phyloP scores from a whole-genome alignment of 352 stramenopile genomes.

The Globisporangium solare region DNA sequence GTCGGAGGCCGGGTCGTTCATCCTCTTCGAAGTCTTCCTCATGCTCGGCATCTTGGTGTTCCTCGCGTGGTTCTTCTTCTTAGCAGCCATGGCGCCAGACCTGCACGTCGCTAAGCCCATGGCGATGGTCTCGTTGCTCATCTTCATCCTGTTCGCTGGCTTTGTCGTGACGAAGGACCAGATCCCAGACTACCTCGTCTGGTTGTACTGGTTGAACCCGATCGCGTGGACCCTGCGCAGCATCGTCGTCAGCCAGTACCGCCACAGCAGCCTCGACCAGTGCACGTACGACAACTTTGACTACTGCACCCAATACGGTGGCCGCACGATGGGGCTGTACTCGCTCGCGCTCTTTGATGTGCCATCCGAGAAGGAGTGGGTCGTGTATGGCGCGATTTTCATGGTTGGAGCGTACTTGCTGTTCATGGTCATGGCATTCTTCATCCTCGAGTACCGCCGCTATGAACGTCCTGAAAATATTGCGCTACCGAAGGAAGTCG shows the following conservation, averaged over 20 bases:
- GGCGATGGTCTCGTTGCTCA: constrained; percentile 43
- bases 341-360: constrained; percentile 49
- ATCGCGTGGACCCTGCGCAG: constrained; percentile 47
- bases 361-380: constrained; percentile 35
- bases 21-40: constrained; percentile 72
- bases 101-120: constrained; percentile 54
- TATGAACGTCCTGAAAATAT: constrained; percentile 57
- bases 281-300: constrained; percentile 33
- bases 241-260: constrained; percentile 46
- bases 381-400: constrained; percentile 38
- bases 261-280: constrained; percentile 25
- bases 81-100: constrained; percentile 33
- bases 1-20: constrained; percentile 34
- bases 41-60: constrained; percentile 58
- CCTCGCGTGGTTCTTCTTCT: constrained; percentile 45
- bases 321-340: constrained; percentile 43
- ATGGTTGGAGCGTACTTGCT: constrained; percentile 40
- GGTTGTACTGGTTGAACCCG: constrained; percentile 75
- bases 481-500: constrained; percentile 20
- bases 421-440: constrained; percentile 46
- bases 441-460: constrained; percentile 55
- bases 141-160: constrained; percentile 67
- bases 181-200: constrained; percentile 54
- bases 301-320: constrained; percentile 35
- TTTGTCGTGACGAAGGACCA: constrained; percentile 51